Percentiles rank a stretch among this genome's conserved stretches.
Evolutionary conservation across 2,329 filamentous ascomycete genomes (phyloP).

Genomic region (Colletotrichum tamarilloi): DNA sequence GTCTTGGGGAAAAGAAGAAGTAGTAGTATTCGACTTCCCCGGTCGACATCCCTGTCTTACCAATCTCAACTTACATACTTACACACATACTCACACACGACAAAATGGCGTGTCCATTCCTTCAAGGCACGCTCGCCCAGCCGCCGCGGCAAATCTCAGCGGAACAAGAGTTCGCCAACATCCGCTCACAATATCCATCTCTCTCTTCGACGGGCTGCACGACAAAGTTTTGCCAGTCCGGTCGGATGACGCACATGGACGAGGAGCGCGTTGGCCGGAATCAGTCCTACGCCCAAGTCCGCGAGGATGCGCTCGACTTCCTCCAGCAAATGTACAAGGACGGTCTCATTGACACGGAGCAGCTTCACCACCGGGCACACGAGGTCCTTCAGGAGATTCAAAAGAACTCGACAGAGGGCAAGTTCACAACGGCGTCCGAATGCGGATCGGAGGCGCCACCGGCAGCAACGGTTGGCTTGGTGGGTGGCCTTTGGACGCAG

Average conservation of each 20-base stretch:
- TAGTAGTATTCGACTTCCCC: neutral
- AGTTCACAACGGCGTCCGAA: slow-evolving; percentile 13
- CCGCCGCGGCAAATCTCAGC: slow-evolving; percentile 19
- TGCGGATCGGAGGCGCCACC: slow-evolving; percentile 14
- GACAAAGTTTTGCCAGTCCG: slow-evolving; percentile 28
- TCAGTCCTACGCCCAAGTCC: slow-evolving; percentile 32
- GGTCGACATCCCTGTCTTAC: neutral
- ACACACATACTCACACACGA: neutral
- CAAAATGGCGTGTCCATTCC: slow-evolving; percentile 31
- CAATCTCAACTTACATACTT: neutral
- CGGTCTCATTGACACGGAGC: slow-evolving; percentile 17
- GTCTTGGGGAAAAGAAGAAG: neutral
- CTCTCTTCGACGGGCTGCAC: slow-evolving; percentile 30
- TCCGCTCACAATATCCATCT: slow-evolving; percentile 27
- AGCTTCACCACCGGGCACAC: slow-evolving; percentile 24
- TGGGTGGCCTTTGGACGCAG: slow-evolving; percentile 32
- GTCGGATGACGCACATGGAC: slow-evolving; percentile 31
- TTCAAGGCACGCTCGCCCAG: slow-evolving; percentile 27
- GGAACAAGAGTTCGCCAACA: slow-evolving; percentile 32
- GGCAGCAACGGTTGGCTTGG: slow-evolving; percentile 5
- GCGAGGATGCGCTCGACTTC: slow-evolving; percentile 32
- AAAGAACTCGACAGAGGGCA: slow-evolving; percentile 28
- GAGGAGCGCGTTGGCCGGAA: slow-evolving; percentile 32
- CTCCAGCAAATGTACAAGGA: slow-evolving; percentile 32
- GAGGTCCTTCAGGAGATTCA: slow-evolving; percentile 33